These are phyloP conservation scores for sweet orange (Citrus sinensis) DNA, from an alignment of 345 rosid species.

Conservation along the genomic window DNA sequence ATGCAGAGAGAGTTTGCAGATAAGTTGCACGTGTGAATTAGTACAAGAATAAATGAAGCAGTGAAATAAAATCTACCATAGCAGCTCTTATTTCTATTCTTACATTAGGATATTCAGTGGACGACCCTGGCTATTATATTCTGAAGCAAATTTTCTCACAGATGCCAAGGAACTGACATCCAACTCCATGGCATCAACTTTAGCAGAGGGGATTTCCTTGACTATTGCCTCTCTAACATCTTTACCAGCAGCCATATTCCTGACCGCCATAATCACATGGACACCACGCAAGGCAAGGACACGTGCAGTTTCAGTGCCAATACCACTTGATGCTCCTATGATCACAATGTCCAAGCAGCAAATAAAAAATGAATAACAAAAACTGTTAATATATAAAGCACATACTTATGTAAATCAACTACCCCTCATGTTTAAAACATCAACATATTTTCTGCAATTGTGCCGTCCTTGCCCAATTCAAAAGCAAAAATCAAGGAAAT, in stretches of 20 bases:
- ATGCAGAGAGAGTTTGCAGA: neutral
- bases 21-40: neutral
- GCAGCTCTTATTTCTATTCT: neutral
- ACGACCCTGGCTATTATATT: conserved; percentile 31
- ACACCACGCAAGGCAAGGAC: conserved; percentile 46
- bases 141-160: conserved; percentile 42
- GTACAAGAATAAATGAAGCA: neutral
- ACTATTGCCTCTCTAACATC: conserved; percentile 31
- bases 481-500: neutral
- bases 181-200: conserved; percentile 38
- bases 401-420: neutral
- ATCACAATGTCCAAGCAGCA: neutral
- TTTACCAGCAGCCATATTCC: conserved; percentile 26
- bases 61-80: neutral
- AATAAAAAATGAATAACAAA: neutral
- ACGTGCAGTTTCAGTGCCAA: conserved; percentile 43
- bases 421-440: neutral
- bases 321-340: conserved; percentile 44
- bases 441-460: neutral
- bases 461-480: neutral
- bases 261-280: conserved; percentile 39
- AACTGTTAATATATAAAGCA: neutral
- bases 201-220: conserved; percentile 33
- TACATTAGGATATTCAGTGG: conserved; percentile 54
- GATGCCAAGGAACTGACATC: conserved; percentile 36